These are phyloP conservation scores for Centaurea solstitialis DNA, from an alignment of 129 eudicot species.

Conservation along the genomic window DNA sequence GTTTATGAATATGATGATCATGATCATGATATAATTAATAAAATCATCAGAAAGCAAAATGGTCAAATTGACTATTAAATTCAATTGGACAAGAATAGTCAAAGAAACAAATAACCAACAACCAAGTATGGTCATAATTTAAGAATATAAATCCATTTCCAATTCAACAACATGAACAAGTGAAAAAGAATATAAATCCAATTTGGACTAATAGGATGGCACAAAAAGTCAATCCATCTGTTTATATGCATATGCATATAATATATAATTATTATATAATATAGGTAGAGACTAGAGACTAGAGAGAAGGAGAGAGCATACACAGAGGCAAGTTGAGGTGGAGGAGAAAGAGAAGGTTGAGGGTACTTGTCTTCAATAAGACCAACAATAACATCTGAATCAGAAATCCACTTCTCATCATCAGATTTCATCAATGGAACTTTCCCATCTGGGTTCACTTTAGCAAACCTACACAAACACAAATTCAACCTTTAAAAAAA, in stretches of 20 bases:
- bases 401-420: constrained; percentile 79
- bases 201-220: neutral
- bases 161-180: constrained; percentile 9
- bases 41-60: neutral
- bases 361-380: constrained; percentile 78
- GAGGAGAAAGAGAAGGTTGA: constrained; percentile 63
- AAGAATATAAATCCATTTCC: neutral
- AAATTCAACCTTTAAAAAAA: neutral
- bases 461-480: constrained; percentile 54
- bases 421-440: constrained; percentile 70
- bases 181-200: neutral
- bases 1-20: neutral
- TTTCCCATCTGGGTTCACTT: constrained; percentile 72
- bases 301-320: constrained; percentile 35
- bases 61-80: neutral
- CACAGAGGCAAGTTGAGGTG: constrained; percentile 75
- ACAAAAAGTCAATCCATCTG: neutral
- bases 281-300: neutral
- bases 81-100: constrained; percentile 2
- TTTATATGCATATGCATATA: neutral
- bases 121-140: neutral
- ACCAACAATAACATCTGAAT: constrained; percentile 84
- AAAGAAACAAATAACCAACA: neutral
- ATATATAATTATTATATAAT: neutral
- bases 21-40: neutral